These are phyloP conservation scores for Yarrowia sp. DNA, from an alignment of 805 yeast genomes.

Conservation along the genomic window DNA sequence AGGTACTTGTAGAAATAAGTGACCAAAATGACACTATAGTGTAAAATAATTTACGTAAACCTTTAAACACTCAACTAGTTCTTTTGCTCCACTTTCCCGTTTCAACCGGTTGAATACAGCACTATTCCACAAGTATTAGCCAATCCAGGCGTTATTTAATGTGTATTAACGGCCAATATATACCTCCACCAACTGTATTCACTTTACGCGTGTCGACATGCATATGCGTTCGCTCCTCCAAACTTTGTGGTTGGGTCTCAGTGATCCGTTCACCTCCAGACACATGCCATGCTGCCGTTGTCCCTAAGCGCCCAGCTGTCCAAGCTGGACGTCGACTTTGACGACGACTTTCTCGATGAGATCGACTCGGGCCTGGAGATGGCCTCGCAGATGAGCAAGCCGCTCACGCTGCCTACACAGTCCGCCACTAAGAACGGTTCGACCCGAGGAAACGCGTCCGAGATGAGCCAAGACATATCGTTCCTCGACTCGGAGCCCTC, in stretches of 20 bases:
- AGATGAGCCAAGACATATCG: too few relatives aligned
- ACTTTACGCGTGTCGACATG: background rate
- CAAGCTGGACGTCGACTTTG: slow-evolving; percentile 18
- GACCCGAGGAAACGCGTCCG: slow-evolving; percentile 3
- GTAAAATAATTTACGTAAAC: too few relatives aligned
- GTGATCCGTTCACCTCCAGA: background rate
- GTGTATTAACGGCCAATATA: too few relatives aligned
- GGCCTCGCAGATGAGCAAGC: background rate
- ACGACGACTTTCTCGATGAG: slow-evolving; percentile 20
- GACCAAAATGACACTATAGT: too few relatives aligned
- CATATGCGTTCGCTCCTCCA: background rate
- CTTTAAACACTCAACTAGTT: too few relatives aligned
- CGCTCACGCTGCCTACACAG: background rate
- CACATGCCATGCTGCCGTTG: slow-evolving; percentile 19
- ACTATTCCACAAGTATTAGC: too few relatives aligned
- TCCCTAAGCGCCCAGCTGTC: slow-evolving; percentile 20
- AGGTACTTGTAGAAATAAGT: too few relatives aligned
- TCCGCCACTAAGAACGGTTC: too few relatives aligned
- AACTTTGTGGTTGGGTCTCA: background rate
- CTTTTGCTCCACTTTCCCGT: too few relatives aligned
- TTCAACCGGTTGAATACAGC: too few relatives aligned
- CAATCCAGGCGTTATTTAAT: too few relatives aligned
- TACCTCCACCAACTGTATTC: background rate
- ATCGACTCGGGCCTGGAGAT: background rate
- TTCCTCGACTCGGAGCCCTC: background rate